phyloP scores from a whole-genome alignment of 2,329 filamentous ascomycete genomes.

The Pseudogymnoascus verrucosus region DNA sequence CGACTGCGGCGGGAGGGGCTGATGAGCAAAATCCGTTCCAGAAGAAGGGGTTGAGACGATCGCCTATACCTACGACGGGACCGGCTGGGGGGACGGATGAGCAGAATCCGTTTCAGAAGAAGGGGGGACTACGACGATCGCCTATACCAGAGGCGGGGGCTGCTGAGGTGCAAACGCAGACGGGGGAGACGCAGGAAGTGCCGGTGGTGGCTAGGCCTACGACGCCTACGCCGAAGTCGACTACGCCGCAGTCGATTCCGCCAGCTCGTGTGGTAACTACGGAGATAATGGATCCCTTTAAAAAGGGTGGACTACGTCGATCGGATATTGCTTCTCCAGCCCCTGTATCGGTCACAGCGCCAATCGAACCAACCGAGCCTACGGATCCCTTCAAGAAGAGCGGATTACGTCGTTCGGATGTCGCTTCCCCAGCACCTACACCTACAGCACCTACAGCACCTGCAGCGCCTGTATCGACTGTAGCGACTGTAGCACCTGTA shows the following conservation, averaged over 20 bases:
- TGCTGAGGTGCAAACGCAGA: background rate
- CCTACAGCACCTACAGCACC: background rate
- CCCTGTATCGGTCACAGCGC: background rate
- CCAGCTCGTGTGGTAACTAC: background rate
- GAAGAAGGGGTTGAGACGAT: conserved; percentile 8
- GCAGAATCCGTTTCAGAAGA: background rate
- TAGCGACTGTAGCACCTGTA: too few relatives aligned
- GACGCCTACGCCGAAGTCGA: background rate
- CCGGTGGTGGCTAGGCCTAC: background rate
- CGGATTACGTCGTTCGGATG: conserved; percentile 22
- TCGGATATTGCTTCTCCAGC: background rate
- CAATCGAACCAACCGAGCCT: conserved; percentile 3
- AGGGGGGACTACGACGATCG: conserved; percentile 10
- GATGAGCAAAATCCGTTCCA: background rate
- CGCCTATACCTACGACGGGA: background rate
- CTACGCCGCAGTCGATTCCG: background rate
- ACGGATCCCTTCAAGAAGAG: conserved; percentile 25
- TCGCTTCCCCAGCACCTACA: conserved; percentile 7
- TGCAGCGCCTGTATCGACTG: background rate
- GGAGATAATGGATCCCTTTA: background rate
- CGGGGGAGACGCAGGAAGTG: background rate
- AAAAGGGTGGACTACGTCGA: background rate
- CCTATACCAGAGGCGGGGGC: background rate
- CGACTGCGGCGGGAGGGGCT: background rate
- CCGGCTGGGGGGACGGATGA: background rate